phyloP scores from a whole-genome alignment of 371 early-diverging fungal species.

The Circinella minor region DNA sequence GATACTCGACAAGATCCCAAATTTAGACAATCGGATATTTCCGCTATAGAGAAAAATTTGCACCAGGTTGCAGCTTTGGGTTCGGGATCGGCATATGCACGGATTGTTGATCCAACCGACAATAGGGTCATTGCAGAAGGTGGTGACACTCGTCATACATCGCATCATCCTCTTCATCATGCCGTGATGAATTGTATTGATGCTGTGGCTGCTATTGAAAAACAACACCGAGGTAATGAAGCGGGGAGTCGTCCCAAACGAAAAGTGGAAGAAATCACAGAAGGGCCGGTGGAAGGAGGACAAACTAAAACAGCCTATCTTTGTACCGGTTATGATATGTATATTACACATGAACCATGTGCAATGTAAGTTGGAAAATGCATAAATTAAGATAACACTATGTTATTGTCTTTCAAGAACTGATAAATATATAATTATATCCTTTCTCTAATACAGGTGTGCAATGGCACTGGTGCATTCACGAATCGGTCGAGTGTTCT shows the following conservation, averaged over 20 bases:
- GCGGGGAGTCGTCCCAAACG: constrained; percentile 32
- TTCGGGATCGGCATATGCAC: constrained; percentile 22
- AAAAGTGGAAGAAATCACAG: constrained; percentile 24
- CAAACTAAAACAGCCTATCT: constrained; percentile 44
- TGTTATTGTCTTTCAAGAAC: background rate
- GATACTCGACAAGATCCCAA: constrained; percentile 58
- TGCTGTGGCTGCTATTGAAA: constrained; percentile 42
- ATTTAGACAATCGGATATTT: constrained; percentile 46
- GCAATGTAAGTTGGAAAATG: constrained; percentile 54
- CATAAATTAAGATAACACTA: background rate
- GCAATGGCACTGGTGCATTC: constrained; percentile 84
- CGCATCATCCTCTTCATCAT: constrained; percentile 60
- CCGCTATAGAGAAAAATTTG: constrained; percentile 39
- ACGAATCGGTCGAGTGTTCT: constrained; percentile 77
- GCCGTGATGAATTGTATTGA: constrained; percentile 69
- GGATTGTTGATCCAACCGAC: constrained; percentile 56
- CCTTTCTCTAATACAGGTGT: constrained; percentile 52
- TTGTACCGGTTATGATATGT: constrained; percentile 68
- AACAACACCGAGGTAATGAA: constrained; percentile 11
- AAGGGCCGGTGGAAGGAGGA: background rate
- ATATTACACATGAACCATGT: constrained; percentile 69
- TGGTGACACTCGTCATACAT: constrained; percentile 47
- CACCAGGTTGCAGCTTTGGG: constrained; percentile 17
- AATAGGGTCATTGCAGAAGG: constrained; percentile 48
- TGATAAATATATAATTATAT: background rate